Evolutionary conservation across 345 rosid genomes (phyloP), one percentile per base, ranked within the genome.

Genomic region (Kernera saxatilis): DNA sequence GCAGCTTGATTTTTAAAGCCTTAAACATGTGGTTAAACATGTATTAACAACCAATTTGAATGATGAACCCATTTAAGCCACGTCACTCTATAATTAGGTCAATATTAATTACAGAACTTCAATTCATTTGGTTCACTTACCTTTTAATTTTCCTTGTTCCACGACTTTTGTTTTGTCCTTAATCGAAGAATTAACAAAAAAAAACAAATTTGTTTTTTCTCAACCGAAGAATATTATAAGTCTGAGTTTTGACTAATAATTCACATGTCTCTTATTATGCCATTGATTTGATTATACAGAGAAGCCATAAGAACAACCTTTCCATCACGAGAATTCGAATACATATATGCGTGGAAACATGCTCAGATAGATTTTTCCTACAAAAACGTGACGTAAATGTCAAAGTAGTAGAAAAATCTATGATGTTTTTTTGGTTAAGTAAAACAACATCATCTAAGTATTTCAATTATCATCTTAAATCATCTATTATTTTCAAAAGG

Each of bases 31-130:
- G 30, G 56, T 54, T 35, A 26, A 72, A 35, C 22, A 33, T 72
- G 37, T 15, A 64, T 73, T 26, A 46, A 46, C 23, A 62, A 51
- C 39, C 8, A 21, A 41, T 50, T 60, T 29, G 33, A 61, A 63
- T 29, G 49, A 72, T 64, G 71, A 57, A 64, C 49, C 77, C 54
- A 45, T 35, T 46, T 14, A 64, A 55, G 48, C 58, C 58, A 72
- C 56, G 50, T 26, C 65, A 23, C 21, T 30, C 54, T 17, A 7
- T 8, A 43, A 64, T 13, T 44, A 44, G 70, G 64, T 44, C 49
- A 54, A 12, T 54, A 43, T 72, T 63, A 53, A 15, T 21, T 53
- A 64, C 35, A 15, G 5, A 21, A 51, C 36, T 27, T 62, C n/a
- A 22, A n/a, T 61, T 37, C 14, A 36, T 58, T 50, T 51, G 53